Evolutionary conservation across 148 eudicot genomes (phyloP), one percentile per base, ranked within the genome.

Genomic region (Amaranthus palmeri): DNA sequence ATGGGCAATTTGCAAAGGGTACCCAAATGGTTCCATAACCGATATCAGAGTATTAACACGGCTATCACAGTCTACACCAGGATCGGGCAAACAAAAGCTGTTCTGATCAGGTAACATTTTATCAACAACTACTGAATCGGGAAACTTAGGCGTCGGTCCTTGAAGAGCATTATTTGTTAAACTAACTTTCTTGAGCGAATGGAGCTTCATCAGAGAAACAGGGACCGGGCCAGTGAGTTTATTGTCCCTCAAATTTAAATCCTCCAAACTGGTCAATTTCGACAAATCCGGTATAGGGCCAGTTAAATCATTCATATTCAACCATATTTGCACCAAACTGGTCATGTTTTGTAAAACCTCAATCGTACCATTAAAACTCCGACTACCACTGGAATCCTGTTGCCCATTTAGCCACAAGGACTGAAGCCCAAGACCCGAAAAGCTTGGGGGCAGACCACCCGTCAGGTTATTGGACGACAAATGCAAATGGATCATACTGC

Each of bases 261-360:
- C 77, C 69, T 72, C 71, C 81, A 93, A 77, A 67, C 58, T 72
- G 0, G 54, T 41, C 15, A 86, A 77, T 50, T 62, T 70, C 0
- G 90, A 82, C 50, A 93, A 76, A 48, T 93, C 91, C 7, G 98
- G 98, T n/a, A 93, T 81, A 3, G 92, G 91, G 65, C 98, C 97
- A 0, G 93, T 80, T 62, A 91, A 86, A 3, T 65, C 76, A 65
- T 93, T 93, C 62, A 64, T 72, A 7, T 91, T 87, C 57, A 91
- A 68, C 98, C 92, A 91, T 52, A 85, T 80, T 54, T 89, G 78
- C 15, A 77, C 80, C 78, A 93, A 79, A 14, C 75, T 74, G 5
- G 92, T 91, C 97, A 91, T 91, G 64, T 89, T 87, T 57, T 83
- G 85, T 62, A 93, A 48, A 14, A 93, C 86, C 14, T 69, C 77